Conservation (phyloP, 169 alveolate genomes). For the Sarcocystis neurona region DNA sequence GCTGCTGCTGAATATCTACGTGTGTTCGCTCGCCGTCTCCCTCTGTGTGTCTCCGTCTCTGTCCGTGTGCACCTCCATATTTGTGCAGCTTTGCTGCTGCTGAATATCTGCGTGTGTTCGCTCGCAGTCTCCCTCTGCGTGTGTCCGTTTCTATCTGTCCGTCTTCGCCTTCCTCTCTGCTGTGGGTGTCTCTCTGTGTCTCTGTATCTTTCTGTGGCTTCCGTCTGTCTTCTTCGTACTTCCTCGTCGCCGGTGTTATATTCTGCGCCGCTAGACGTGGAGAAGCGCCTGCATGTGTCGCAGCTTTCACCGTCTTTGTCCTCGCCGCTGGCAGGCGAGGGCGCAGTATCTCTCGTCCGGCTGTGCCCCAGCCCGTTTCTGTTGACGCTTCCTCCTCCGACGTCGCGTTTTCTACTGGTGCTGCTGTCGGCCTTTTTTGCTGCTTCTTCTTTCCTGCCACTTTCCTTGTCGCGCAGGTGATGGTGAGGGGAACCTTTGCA, state of each 20-base stretch:
- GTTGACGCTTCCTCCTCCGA: not conserved
- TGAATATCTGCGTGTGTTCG: too few species aligned
- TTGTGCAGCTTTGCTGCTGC: too few species aligned
- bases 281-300: too few species aligned
- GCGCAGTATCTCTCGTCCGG: not conserved
- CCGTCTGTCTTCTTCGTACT: not conserved
- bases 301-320: not conserved
- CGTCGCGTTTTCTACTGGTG: not conserved
- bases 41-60: not conserved
- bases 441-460: not conserved
- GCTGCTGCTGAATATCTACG: too few species aligned
- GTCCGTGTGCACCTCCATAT: too few species aligned
- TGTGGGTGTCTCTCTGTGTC: too few species aligned
- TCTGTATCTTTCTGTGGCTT: not conserved
- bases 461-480: conserved; percentile 66
- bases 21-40: not conserved
- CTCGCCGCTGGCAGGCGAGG: not conserved
- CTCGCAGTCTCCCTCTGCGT: too few species aligned
- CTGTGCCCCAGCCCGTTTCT: not conserved
- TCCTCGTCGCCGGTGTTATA: too few species aligned
- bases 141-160: too few species aligned
- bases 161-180: too few species aligned
- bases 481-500: conserved; percentile 97
- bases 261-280: too few species aligned
- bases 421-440: not conserved